Evolutionary conservation across 768 basidiomycete genomes (phyloP), one percentile per base, ranked within the genome.

Genomic region (Lactarius deliciosus): DNA sequence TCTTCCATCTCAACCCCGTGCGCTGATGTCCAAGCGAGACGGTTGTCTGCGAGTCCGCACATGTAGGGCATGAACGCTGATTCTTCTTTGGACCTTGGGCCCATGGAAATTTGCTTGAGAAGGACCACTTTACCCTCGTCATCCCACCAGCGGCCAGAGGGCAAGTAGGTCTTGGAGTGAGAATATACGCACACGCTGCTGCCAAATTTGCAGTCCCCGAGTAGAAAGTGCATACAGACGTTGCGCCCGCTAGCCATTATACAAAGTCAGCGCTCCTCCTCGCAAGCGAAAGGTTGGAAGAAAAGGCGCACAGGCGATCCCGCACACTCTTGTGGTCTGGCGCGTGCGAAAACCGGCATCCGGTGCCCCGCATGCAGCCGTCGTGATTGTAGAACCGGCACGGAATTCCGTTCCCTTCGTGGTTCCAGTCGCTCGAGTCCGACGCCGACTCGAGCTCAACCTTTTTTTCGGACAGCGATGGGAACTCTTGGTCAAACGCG

Each of bases 321-420:
- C 85, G 77, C 16, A 84, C 78, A 66, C 85, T 86, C 72, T 81
- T 83, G 50, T 78, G 71, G 66, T 86, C 84, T 0, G 85, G 84
- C 0, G 83, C 81, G 72, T 87, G 85, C 22, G 80, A 83, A 73
- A 77, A 85, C 20, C 64, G 64, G 69, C 86, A 87, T 2, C 68
- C 63, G 9, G 22, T 60, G 0, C 84, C 82, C 3, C 78, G 75
- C 11, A 65, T 72, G 70, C 85, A 86, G 0, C 82, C 82, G 20
- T 78, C 76, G 65, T 81, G 84, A 63, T 87, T 87, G 72, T 86
- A 85, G 71, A 82, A 83, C 55, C 81, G 77, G 72, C 86, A 87
- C 0, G 85, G 81, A 2, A 79, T 76, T 3, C 80, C 79, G 58
- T 84, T 86, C 5, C 85, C 85, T 1, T 71, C 72, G 65, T 85